A percentile compares a stretch with the other conserved stretches of the same genome.
Conservation (phyloP, 805 yeast genomes). For the Wickerhamiella bombiphila region DNA sequence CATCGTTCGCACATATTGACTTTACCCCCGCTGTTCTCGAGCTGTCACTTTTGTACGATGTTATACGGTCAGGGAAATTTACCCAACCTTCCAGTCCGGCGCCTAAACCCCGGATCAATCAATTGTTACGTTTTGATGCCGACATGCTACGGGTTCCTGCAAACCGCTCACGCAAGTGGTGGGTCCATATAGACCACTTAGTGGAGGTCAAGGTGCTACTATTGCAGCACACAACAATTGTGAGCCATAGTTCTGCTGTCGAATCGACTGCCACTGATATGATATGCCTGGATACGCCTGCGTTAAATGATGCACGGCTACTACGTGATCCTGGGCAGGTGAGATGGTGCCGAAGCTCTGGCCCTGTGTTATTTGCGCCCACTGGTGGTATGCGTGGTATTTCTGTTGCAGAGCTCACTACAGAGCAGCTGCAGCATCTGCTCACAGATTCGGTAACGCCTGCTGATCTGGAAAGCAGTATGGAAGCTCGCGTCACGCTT, state of each 20-base stretch:
- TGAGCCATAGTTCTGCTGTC: slow-evolving; percentile 8
- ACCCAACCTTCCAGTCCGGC: background rate
- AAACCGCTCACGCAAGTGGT: slow-evolving; percentile 26
- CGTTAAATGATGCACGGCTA: slow-evolving; percentile 23
- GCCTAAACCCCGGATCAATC: slow-evolving; percentile 3
- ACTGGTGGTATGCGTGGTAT: slow-evolving; percentile 26
- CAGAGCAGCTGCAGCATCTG: slow-evolving; percentile 5
- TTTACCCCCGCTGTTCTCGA: slow-evolving; percentile 48
- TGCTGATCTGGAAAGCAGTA: slow-evolving; percentile 3
- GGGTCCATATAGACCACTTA: slow-evolving; percentile 50
- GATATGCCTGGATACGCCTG: slow-evolving; percentile 26
- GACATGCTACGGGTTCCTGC: slow-evolving; percentile 24
- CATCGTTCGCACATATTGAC: slow-evolving; percentile 47
- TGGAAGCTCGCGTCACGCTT: slow-evolving; percentile 21
- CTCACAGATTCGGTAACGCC: slow-evolving; percentile 1
- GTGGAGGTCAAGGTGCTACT: slow-evolving; percentile 37
- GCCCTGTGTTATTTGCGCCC: slow-evolving; percentile 24
- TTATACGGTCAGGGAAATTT: slow-evolving; percentile 26
- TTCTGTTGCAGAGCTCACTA: slow-evolving; percentile 12
- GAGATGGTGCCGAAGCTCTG: slow-evolving; percentile 1
- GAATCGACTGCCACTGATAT: slow-evolving; percentile 17
- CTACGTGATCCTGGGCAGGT: slow-evolving; percentile 29
- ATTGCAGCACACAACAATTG: slow-evolving; percentile 23
- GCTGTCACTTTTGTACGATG: slow-evolving; percentile 39
- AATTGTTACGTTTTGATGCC: slow-evolving; percentile 22